Base-by-base conservation (phyloP, 805 yeast species). In the Metschnikowia reukaufii region DNA sequence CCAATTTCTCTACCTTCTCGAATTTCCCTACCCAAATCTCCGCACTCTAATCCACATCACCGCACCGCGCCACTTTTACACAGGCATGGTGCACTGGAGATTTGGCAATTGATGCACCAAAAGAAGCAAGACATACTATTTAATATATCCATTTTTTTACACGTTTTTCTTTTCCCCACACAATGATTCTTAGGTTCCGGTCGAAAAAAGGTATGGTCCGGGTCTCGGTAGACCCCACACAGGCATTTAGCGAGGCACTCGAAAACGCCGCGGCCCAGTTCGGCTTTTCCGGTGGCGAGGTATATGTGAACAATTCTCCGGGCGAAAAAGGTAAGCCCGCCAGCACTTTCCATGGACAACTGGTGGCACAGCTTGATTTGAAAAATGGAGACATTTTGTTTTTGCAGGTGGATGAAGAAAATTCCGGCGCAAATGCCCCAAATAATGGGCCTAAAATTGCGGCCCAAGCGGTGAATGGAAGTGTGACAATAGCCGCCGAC, bases 131-230 rank as follows among this genome's bases (percentile, higher is more conserved):
- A n/a, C n/a, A n/a, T n/a, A n/a, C n/a, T n/a, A n/a, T n/a, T n/a
- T n/a, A n/a, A n/a, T n/a, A n/a, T n/a, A n/a, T 16, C 36, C 18
- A 8, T 4, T 2, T 13, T 15, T 20, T 20, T 4, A 12, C 19
- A 31, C 4, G 1, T 39, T 19, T 6, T 12, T 31, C 12, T 31
- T 31, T 31, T 13, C 12, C 8, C 34, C 4, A 7, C n/a, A 47
- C 40, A 34, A 55, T 53, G 66, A 66, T 70, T 45, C 61, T 91
- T 55, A 68, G 99, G 59, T 88, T 94, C 66, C 78, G 96, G 60
- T 75, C 94, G 23, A 88, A 81, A 59, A 86, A 87, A 55, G 98
- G 98, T 7, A 84, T 82, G 78, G 81, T 80, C 62, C 77, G 98
- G 45, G 76, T 87, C 30, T 62, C 69, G 20, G 80, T 78, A 23